A percentile compares a stretch with the other conserved stretches of the same genome.
Evolutionary conservation across 371 early-diverging fungal species (phyloP).

Genomic region (Syncephalastrum sp.): DNA sequence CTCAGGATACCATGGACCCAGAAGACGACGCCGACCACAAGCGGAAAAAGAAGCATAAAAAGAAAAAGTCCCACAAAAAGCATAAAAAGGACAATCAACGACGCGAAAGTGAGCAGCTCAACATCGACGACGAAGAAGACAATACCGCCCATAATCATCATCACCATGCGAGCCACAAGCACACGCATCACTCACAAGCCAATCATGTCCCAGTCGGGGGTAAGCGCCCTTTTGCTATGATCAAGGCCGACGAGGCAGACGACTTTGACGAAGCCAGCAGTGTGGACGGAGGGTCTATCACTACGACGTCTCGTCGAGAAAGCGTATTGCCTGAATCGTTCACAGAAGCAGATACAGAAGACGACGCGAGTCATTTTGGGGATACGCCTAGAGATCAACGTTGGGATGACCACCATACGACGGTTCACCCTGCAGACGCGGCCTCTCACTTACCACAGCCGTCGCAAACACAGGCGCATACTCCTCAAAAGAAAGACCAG

Average conservation of each 20-base stretch:
- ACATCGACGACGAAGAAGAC: slow-evolving; percentile 21
- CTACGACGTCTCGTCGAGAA: slow-evolving; percentile 3
- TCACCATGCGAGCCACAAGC: slow-evolving; percentile 6
- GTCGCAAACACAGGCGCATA: too few relatives aligned
- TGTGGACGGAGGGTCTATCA: slow-evolving; percentile 2
- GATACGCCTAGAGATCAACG: background rate
- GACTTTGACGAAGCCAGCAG: slow-evolving; percentile 8
- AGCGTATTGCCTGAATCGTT: background rate
- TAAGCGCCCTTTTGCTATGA: slow-evolving; percentile 29
- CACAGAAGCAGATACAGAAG: slow-evolving; percentile 6
- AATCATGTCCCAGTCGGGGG: slow-evolving; percentile 23
- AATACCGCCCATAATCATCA: slow-evolving; percentile 4
- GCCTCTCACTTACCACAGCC: too few relatives aligned
- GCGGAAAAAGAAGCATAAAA: slow-evolving; percentile 37
- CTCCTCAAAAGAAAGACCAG: too few relatives aligned
- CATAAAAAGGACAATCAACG: slow-evolving; percentile 18
- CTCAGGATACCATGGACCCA: background rate
- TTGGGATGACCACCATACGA: slow-evolving; percentile 16
- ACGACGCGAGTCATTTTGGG: background rate
- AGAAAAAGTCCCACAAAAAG: slow-evolving; percentile 43
- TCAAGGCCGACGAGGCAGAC: slow-evolving; percentile 17
- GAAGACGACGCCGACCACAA: slow-evolving; percentile 11
- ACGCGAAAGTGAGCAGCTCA: slow-evolving; percentile 18
- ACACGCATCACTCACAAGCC: slow-evolving; percentile 15
- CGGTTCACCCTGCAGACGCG: slow-evolving; percentile 8